These are phyloP conservation scores for Candida sp. DNA, from an alignment of 1,139 yeast genomes.

Conservation along the genomic window DNA sequence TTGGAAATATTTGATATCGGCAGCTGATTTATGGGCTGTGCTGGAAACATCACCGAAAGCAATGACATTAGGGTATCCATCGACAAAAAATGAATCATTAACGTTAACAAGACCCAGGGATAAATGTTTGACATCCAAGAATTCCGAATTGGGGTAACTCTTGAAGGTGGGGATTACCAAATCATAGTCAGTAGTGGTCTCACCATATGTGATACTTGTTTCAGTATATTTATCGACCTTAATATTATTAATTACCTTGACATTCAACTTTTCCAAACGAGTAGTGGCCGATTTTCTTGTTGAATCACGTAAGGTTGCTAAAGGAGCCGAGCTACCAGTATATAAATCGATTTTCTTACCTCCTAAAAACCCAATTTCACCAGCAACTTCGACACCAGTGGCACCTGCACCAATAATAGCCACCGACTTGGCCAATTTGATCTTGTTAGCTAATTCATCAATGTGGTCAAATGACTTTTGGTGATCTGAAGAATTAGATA, in stretches of 20 bases:
- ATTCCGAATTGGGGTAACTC: constrained; percentile 23
- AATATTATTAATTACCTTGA: constrained; percentile 22
- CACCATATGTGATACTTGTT: constrained; percentile 9
- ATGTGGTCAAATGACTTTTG: constrained; percentile 13
- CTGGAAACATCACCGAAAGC: constrained; percentile 32
- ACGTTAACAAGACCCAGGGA: constrained; percentile 22
- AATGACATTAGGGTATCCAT: constrained; percentile 20
- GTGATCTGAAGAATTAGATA: constrained; percentile 13
- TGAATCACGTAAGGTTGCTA: constrained; percentile 13
- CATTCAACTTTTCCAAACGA: constrained; percentile 19
- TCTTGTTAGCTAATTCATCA: constrained; percentile 10
- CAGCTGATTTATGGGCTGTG: constrained; percentile 17
- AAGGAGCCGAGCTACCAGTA: constrained; percentile 25
- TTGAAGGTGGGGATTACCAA: constrained; percentile 21
- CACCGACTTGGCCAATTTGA: constrained; percentile 19
- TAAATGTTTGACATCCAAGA: constrained; percentile 12
- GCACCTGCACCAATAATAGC: constrained; percentile 40
- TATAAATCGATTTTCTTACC: constrained; percentile 22
- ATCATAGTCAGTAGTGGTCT: constrained; percentile 21
- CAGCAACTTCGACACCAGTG: constrained; percentile 39
- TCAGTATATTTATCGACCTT: constrained; percentile 6
- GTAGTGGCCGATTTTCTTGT: constrained; percentile 13
- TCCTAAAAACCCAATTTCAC: constrained; percentile 25
- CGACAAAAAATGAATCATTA: constrained; percentile 21
- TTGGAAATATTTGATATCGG: constrained; percentile 24